phyloP scores from a whole-genome alignment of 169 alveolate genomes.

The Plasmodium gaboni region DNA sequence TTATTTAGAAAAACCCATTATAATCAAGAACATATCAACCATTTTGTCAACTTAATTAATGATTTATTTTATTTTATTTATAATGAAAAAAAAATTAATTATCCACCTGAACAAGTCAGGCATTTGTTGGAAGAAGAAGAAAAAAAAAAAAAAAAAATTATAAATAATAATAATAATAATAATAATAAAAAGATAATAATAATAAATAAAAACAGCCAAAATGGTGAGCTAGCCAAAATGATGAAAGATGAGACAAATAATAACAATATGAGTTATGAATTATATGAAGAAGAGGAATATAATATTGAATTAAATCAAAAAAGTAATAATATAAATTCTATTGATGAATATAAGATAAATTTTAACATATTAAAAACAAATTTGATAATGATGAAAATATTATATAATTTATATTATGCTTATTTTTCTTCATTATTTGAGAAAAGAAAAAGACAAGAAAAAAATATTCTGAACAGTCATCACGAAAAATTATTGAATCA shows the following conservation, averaged over 20 bases:
- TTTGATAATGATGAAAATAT: conserved; percentile 68
- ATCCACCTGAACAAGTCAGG: conserved; percentile 24
- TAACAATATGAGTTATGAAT: background rate
- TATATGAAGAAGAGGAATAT: background rate
- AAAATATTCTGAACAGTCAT: conserved; percentile 63
- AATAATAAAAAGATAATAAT: too few relatives aligned
- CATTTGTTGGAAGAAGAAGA: background rate
- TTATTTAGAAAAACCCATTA: conserved; percentile 42
- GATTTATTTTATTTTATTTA: conserved; percentile 37
- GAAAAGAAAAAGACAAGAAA: conserved; percentile 30
- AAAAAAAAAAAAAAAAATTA: background rate
- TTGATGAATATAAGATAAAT: conserved; percentile 10
- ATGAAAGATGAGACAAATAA: background rate
- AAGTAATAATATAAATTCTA: background rate
- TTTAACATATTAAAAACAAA: conserved; percentile 36
- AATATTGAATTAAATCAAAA: background rate
- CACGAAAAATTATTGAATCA: conserved; percentile 45
- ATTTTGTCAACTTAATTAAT: conserved; percentile 27
- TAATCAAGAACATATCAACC: conserved; percentile 39
- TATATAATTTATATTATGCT: conserved; percentile 45
- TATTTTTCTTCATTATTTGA: background rate
- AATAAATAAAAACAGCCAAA: background rate
- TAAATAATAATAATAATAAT: too few relatives aligned
- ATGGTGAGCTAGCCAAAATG: background rate
- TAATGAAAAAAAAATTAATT: conserved; percentile 50